Base-by-base conservation (phyloP, 768 basidiomycete species). In the Leccinum sublutescens region DNA sequence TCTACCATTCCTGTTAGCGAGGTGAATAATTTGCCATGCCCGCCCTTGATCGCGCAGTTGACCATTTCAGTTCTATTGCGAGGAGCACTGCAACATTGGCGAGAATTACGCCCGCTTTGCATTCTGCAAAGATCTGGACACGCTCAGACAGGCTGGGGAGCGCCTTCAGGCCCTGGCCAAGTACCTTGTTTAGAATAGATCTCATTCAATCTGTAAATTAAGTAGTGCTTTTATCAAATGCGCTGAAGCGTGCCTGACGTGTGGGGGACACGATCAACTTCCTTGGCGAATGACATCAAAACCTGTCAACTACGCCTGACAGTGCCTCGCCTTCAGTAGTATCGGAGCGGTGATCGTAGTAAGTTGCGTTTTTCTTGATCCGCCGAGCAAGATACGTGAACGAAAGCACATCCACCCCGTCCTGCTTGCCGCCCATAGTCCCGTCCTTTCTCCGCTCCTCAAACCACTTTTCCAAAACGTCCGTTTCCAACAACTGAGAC, bases 1-100 rank as follows among this genome's bases (percentile, higher is more conserved):
- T 95, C 94, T 33, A 86, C 90, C 6, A 97, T 98, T 60, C 95
- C 95, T 12, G 93, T 95, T 59, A 95, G 93, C 82, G 94, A 96
- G 83, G 93, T 93, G 73, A 67, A 82, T 68, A n/a, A 19, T 50
- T 6, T 12, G 4, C 29, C 19, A 12, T 40, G 23, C 36, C 9
- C 34, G 5, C 14, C 25, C 6, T 40, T 10, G 19, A 47, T 45
- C 47, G 19, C 55, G 52, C 15, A 61, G 68, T 45, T 63, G 50
- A 58, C 52, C 56, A 43, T 60, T 29, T 36, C 59, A 95, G 92
- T 98, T 98, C 76, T 98, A 96, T 76, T 94, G 93, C 68, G 81
- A 86, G 64, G 91, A 93, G 57, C 95, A 98, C 69, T 81, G 86
- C 27, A 74, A 75, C 58, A 92, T 97, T 56, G 95, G 95, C 27